Percentiles rank a stretch among this genome's conserved stretches.
Evolutionary conservation across 2,329 filamentous ascomycete genomes (phyloP).

Genomic region (Colletotrichum neosansevieriae): DNA sequence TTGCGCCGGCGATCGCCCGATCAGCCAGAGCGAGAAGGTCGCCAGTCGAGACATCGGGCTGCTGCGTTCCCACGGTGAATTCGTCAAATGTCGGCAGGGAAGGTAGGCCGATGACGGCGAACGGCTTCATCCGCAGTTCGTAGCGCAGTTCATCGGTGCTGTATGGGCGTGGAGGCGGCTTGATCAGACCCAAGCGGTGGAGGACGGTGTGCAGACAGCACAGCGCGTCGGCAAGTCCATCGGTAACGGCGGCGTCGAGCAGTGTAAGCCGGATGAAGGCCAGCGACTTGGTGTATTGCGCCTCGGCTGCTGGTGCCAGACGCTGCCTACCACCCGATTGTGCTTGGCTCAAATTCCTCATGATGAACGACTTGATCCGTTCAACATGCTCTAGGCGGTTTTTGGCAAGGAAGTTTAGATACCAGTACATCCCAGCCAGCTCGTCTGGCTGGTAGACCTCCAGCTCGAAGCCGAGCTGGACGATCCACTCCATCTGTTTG

Average conservation of each 20-base stretch:
- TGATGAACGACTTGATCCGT: slow-evolving; percentile 76
- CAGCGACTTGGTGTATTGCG: slow-evolving; percentile 61
- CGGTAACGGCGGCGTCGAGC: slow-evolving; percentile 74
- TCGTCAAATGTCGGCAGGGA: slow-evolving; percentile 74
- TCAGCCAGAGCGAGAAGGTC: slow-evolving; percentile 61
- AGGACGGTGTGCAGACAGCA: slow-evolving; percentile 76
- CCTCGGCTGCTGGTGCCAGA: slow-evolving; percentile 50
- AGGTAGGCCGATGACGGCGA: slow-evolving; percentile 75
- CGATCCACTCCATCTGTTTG: slow-evolving; percentile 85
- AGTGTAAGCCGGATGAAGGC: slow-evolving; percentile 70
- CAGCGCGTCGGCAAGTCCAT: slow-evolving; percentile 67
- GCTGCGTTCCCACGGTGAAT: slow-evolving; percentile 61
- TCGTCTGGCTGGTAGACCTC: slow-evolving; percentile 91
- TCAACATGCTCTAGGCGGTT: slow-evolving; percentile 77
- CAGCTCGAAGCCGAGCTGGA: slow-evolving; percentile 94
- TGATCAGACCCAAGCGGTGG: slow-evolving; percentile 67
- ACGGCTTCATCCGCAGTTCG: slow-evolving; percentile 89
- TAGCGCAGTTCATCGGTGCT: slow-evolving; percentile 77
- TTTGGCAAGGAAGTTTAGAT: slow-evolving; percentile 80
- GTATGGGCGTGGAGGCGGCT: slow-evolving; percentile 70
- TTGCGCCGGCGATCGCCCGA: slow-evolving; percentile 59
- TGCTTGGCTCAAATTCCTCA: slow-evolving; percentile 52
- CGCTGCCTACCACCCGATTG: slow-evolving; percentile 32
- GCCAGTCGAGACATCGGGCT: slow-evolving; percentile 52
- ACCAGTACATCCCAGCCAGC: slow-evolving; percentile 90